Base-by-base conservation (phyloP, 2,329 filamentous ascomycete genomes). In the Ophiostoma ips region DNA sequence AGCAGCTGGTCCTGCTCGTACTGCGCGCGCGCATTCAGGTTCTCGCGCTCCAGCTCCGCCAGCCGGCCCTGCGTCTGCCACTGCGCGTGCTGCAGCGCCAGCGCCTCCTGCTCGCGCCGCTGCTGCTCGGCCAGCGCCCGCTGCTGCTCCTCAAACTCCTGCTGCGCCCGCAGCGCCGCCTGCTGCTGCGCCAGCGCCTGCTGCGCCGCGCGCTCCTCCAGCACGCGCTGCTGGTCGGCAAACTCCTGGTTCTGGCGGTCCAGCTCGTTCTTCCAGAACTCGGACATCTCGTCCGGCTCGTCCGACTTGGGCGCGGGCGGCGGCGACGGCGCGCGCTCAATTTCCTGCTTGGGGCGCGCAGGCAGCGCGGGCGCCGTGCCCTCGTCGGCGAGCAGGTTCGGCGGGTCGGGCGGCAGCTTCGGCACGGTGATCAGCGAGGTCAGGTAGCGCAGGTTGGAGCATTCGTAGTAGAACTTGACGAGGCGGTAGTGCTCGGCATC, bases 401-500 rank as follows among this genome's bases (percentile, higher is more conserved):
- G 92, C 1, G 92, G 86, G 50, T 96, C 89, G 67, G 94, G 87
- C 0, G 92, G 89, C 47, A 98, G 76, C 65, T 95, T 96, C 1
- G 92, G 92, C 7, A 98, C 87, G 2, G 87, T 94, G 61, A 98
- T 96, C 48, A 98, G 73, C 60, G 88, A 95, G 13, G 92, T 98
- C 46, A 98, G 76, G 63, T 98, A 98, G 58, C 92, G 84, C 50
- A 98, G 75, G 65, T 96, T 98, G 11, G 92, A 95, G 68, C 92
- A 98, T 68, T 98, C 92, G 67, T 96, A 96, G 69, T 98, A 98
- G 68, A 96, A 98, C 62, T 94, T 92, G 62, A 95, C 85, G 15
- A 98, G 77, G 16, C 92, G 85, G 70, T 96, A 90, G 66, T 98
- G 92, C 62, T 96, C 92, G 13, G 92, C 88, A 64, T 95, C 84